phyloP scores from a whole-genome alignment of 2,329 filamentous ascomycete genomes.

The Alternaria triticina region DNA sequence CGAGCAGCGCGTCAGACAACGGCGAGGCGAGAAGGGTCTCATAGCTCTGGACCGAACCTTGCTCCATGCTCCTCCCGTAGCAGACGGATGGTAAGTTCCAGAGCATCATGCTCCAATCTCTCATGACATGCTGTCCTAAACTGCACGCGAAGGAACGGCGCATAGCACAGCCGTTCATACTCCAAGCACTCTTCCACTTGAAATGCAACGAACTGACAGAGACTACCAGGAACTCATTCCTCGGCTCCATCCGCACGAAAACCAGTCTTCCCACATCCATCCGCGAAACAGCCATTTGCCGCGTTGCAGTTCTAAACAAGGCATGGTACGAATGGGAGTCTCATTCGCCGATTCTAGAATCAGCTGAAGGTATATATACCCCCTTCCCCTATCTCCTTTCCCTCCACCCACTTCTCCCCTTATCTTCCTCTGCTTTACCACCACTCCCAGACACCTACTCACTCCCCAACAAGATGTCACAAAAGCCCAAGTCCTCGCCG shows the following conservation, averaged over 20 bases:
- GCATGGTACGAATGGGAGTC: constrained; percentile 88
- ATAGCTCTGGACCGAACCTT: constrained; percentile 62
- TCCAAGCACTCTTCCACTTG: not conserved
- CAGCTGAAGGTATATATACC: constrained; percentile 10
- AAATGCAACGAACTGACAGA: not conserved
- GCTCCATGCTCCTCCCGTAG: constrained; percentile 61
- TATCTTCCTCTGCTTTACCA: not conserved
- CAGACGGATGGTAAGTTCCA: constrained; percentile 59
- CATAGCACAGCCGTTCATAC: not conserved
- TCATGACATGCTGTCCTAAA: not conserved
- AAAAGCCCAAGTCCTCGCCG: constrained; percentile 48
- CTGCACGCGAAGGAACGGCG: not conserved
- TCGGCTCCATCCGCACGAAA: constrained; percentile 61
- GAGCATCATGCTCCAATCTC: not conserved
- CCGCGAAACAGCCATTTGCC: constrained; percentile 79
- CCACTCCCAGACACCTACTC: not conserved
- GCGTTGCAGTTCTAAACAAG: constrained; percentile 78
- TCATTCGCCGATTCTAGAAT: constrained; percentile 70
- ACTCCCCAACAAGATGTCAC: not conserved
- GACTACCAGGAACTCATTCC: constrained; percentile 58
- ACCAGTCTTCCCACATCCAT: constrained; percentile 60
- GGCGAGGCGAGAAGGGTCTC: constrained; percentile 58
- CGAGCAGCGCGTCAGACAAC: constrained; percentile 58
- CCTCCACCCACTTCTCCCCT: not conserved
- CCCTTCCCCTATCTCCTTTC: too few relatives aligned